These are phyloP conservation scores for Microdochium nivale DNA, from an alignment of 2,329 filamentous ascomycete species.

Conservation along the genomic window DNA sequence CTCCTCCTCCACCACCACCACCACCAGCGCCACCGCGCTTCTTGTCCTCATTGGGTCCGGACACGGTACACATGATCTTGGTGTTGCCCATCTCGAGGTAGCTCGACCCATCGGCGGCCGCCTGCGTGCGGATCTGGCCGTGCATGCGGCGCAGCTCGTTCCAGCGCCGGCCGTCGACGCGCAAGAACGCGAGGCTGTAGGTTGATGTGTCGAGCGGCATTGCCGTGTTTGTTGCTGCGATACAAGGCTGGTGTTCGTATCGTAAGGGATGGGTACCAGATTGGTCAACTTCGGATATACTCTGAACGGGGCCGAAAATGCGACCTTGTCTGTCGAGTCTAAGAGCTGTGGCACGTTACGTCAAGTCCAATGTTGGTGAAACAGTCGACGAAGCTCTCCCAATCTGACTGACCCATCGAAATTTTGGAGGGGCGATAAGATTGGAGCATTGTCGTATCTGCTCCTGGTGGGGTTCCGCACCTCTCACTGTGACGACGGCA, in stretches of 20 bases:
- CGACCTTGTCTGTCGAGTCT: too few relatives aligned
- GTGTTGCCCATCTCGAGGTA: slow-evolving; percentile 98
- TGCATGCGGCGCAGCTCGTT: slow-evolving; percentile 88
- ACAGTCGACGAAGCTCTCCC: background rate
- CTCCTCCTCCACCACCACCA: slow-evolving; percentile 20
- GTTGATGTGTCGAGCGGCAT: slow-evolving; percentile 96
- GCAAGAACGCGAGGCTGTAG: slow-evolving; percentile 77
- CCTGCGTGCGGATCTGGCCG: slow-evolving; percentile 85
- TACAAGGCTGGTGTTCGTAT: background rate
- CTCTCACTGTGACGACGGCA: too few relatives aligned
- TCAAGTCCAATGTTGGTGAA: background rate
- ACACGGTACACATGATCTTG: slow-evolving; percentile 87
- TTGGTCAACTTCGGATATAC: background rate
- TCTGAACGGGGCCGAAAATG: too few relatives aligned
- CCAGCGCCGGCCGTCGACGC: slow-evolving; percentile 83
- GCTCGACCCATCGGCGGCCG: slow-evolving; percentile 83
- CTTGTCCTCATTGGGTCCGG: slow-evolving; percentile 67
- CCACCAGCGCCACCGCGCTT: slow-evolving; percentile 31
- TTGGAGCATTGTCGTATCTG: background rate
- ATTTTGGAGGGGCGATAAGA: background rate
- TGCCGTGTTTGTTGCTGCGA: slow-evolving; percentile 8
- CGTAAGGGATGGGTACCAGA: background rate
- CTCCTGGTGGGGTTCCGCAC: background rate
- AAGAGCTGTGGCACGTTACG: too few relatives aligned
- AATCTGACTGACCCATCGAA: background rate